Percentiles rank a stretch among this genome's conserved stretches.
phyloP scores from a whole-genome alignment of 1,284 basidiomycete species.

The Microbotryomycetes sp. region DNA sequence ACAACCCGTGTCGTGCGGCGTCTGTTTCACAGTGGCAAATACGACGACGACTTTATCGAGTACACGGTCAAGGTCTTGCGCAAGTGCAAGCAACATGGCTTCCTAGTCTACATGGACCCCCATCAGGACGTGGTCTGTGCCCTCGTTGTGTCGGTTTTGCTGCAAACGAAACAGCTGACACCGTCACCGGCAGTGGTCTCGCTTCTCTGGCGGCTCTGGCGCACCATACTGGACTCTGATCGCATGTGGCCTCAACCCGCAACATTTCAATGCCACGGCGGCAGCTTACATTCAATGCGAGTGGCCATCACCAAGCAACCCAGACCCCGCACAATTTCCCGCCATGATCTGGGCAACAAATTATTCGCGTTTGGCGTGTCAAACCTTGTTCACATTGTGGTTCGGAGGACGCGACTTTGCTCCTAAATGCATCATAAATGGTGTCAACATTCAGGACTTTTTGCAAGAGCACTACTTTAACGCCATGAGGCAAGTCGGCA shows the following conservation, averaged over 20 bases:
- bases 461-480: slow-evolving; percentile 78
- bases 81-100: slow-evolving; percentile 92
- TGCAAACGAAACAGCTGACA: neutral
- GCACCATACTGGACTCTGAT: slow-evolving; percentile 91
- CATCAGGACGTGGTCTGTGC: slow-evolving; percentile 86
- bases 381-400: slow-evolving; percentile 90
- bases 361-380: slow-evolving; percentile 77
- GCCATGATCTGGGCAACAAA: slow-evolving; percentile 98
- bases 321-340: slow-evolving; percentile 67
- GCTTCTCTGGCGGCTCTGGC: slow-evolving; percentile 91
- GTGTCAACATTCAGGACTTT: slow-evolving; percentile 87
- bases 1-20: neutral
- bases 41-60: slow-evolving; percentile 86
- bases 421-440: slow-evolving; percentile 85
- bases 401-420: slow-evolving; percentile 85
- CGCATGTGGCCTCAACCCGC: slow-evolving; percentile 85
- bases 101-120: slow-evolving; percentile 85
- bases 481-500: slow-evolving; percentile 67
- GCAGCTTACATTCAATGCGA: slow-evolving; percentile 83
- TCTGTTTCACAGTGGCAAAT: slow-evolving; percentile 63
- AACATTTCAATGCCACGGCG: slow-evolving; percentile 73
- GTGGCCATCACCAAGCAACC: slow-evolving; percentile 57
- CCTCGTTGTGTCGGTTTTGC: neutral
- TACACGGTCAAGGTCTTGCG: slow-evolving; percentile 78
- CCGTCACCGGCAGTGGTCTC: slow-evolving; percentile 67